These are phyloP conservation scores for Colletotrichum australisinense DNA, from an alignment of 2,329 filamentous ascomycete species.

Conservation along the genomic window DNA sequence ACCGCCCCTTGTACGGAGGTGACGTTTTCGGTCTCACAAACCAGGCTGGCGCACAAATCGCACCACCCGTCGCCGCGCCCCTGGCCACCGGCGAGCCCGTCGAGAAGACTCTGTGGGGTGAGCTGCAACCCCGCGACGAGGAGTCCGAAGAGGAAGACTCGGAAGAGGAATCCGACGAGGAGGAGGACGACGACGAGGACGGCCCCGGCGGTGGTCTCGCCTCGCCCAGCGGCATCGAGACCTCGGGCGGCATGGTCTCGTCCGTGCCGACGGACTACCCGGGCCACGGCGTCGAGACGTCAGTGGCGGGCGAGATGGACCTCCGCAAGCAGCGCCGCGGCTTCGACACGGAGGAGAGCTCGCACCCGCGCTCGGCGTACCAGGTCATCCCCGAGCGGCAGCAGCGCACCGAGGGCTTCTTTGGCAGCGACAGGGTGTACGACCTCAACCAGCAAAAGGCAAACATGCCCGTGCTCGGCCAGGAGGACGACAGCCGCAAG, in stretches of 20 bases:
- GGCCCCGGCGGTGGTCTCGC: constrained; percentile 76
- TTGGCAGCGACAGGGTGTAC: constrained; percentile 93
- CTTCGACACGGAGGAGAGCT: constrained; percentile 86
- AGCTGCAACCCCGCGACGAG: constrained; percentile 83
- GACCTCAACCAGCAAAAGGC: constrained; percentile 74
- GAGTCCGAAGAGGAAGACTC: constrained; percentile 78
- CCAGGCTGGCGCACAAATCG: constrained; percentile 49
- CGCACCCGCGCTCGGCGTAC: constrained; percentile 82
- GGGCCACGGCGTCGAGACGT: constrained; percentile 76
- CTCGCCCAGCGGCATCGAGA: constrained; percentile 82
- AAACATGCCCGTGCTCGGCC: constrained; percentile 79
- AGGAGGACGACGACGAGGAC: constrained; percentile 71
- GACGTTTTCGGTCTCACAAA: constrained; percentile 87
- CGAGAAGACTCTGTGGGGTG: constrained; percentile 91
- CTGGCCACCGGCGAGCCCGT: constrained; percentile 76
- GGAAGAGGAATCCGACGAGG: constrained; percentile 80
- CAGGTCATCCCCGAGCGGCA: constrained; percentile 91
- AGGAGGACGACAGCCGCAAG: constrained; percentile 81
- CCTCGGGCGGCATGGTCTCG: constrained; percentile 83
- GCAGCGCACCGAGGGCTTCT: constrained; percentile 90
- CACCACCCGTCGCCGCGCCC: constrained; percentile 47
- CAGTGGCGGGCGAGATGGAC: constrained; percentile 87
- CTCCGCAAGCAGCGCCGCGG: constrained; percentile 88
- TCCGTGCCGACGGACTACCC: constrained; percentile 84
- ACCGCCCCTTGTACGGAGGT: constrained; percentile 90